Conservation (phyloP, 208 protist genomes). For the Acanthamoeba culbertsoni region DNA sequence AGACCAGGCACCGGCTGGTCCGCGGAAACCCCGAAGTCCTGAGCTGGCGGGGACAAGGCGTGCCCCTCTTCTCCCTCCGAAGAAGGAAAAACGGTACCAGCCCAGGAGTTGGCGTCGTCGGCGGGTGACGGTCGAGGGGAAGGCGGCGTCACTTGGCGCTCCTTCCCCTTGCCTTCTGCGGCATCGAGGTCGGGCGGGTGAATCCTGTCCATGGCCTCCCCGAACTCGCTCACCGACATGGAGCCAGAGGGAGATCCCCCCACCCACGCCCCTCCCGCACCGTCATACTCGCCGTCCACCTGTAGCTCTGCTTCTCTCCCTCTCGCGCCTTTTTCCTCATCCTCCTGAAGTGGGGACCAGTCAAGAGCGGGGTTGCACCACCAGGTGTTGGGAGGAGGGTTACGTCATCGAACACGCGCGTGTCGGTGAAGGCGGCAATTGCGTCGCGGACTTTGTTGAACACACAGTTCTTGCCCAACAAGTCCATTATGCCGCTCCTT, state of each 20-base stretch:
- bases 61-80: not conserved
- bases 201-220: not conserved
- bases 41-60: not conserved
- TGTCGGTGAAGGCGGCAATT: not conserved
- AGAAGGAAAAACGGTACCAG: no score
- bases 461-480: slow-evolving; percentile 2
- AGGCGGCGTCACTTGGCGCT: not conserved
- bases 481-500: not conserved
- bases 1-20: not conserved
- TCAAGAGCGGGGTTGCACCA: not conserved
- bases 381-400: not conserved
- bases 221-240: not conserved
- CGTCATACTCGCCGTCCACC: not conserved
- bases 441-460: not conserved
- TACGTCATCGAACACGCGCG: not conserved
- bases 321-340: not conserved
- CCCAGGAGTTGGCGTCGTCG: no score
- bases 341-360: not conserved
- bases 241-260: not conserved
- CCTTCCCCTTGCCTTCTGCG: not conserved
- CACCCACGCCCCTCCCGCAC: not conserved
- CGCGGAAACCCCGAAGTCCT: no score
- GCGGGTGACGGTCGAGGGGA: no score
- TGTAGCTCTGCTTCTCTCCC: not conserved
- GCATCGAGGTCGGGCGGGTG: not conserved